These are phyloP conservation scores for Podosphaera xanthii DNA, from an alignment of 2,329 filamentous ascomycete genomes.

Conservation along the genomic window DNA sequence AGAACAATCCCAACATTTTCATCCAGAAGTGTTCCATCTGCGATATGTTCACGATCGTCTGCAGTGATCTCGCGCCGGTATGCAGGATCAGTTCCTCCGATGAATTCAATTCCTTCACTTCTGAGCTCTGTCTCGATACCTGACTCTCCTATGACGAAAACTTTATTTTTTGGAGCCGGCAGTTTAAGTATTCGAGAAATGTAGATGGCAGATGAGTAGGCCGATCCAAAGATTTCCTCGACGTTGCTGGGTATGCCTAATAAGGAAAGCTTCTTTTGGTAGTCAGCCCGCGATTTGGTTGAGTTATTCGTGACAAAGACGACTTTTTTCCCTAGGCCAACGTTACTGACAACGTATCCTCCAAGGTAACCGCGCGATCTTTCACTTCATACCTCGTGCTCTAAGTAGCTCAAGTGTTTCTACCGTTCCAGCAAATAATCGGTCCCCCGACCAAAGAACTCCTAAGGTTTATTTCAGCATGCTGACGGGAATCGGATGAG, in stretches of 20 bases:
- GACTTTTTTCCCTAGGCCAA: conserved; percentile 51
- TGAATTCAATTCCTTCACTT: conserved; percentile 53
- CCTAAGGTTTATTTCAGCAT: conserved; percentile 26
- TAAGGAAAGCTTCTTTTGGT: conserved; percentile 68
- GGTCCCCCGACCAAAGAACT: conserved; percentile 89
- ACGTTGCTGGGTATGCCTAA: conserved; percentile 59
- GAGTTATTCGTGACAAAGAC: conserved; percentile 99
- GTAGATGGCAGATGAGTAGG: conserved; percentile 89
- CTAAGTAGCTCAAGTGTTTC: conserved; percentile 71
- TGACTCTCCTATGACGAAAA: conserved; percentile 77
- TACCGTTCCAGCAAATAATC: conserved; percentile 62
- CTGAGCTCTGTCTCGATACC: conserved; percentile 78
- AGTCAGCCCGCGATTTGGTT: conserved; percentile 82
- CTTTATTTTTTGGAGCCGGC: conserved; percentile 61
- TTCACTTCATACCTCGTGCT: conserved; percentile 33
- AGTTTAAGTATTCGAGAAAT: conserved; percentile 74
- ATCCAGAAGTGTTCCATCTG: conserved; percentile 54
- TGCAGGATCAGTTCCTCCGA: conserved; percentile 67
- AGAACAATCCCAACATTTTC: conserved; percentile 78
- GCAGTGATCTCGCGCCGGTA: conserved; percentile 57
- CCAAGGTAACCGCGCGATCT: neutral
- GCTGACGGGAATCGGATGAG: conserved; percentile 2
- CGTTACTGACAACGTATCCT: neutral
- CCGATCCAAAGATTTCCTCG: conserved; percentile 81
- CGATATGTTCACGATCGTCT: conserved; percentile 59